Evolutionary conservation across 2,329 filamentous ascomycete genomes (phyloP).

Genomic region (Eutypella sp.): DNA sequence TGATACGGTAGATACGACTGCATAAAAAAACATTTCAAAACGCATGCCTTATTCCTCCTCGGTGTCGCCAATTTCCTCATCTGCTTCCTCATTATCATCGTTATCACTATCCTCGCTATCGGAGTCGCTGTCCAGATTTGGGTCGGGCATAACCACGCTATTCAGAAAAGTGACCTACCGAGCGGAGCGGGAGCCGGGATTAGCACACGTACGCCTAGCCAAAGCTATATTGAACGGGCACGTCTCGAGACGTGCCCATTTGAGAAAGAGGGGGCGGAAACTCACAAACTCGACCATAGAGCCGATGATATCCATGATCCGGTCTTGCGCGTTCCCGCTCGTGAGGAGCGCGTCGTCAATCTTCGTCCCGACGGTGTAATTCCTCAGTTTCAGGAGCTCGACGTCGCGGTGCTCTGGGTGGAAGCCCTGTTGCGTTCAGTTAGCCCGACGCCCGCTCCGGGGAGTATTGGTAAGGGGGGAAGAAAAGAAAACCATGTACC

Average conservation of each 20-base stretch:
- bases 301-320: conserved; percentile 59
- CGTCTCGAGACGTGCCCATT: too few species aligned
- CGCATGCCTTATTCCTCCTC: not conserved
- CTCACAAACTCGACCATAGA: conserved; percentile 77
- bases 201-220: not conserved
- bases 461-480: conserved; percentile 2
- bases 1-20: not conserved
- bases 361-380: conserved; percentile 67
- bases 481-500: conserved; percentile 42
- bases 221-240: not conserved
- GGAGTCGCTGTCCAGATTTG: conserved; percentile 36
- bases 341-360: conserved; percentile 63
- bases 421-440: conserved; percentile 55
- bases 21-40: not conserved
- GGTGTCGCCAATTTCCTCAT: conserved; percentile 4
- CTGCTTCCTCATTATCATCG: conserved; percentile 14
- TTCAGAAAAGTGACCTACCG: conserved; percentile 66
- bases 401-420: conserved; percentile 71
- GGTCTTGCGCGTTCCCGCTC: conserved; percentile 56
- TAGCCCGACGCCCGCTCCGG: too few species aligned
- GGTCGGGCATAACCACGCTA: conserved; percentile 68
- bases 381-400: conserved; percentile 72
- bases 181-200: not conserved
- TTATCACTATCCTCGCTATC: conserved; percentile 33
- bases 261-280: conserved; percentile 17